phyloP scores from a whole-genome alignment of 768 basidiomycete genomes.

The Trichaptum fuscoviolaceum region DNA sequence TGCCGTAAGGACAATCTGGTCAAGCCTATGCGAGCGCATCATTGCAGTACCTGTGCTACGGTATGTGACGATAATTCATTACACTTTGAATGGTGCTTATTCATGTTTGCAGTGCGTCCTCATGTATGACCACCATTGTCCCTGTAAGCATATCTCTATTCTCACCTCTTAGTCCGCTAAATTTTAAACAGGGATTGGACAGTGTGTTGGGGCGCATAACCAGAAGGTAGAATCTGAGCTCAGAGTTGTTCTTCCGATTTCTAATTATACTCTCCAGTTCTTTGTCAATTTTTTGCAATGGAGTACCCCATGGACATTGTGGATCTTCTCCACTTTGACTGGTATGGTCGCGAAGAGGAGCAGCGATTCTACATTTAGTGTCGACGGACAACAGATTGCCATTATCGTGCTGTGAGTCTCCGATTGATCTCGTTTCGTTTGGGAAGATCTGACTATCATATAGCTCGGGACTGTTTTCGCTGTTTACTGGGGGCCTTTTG shows the following conservation, averaged over 20 bases:
- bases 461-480: conserved; percentile 63
- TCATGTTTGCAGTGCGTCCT: conserved; percentile 57
- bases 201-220: conserved; percentile 90
- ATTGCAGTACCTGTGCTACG: conserved; percentile 79
- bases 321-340: conserved; percentile 57
- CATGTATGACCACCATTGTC: conserved; percentile 87
- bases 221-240: conserved; percentile 57
- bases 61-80: conserved; percentile 36
- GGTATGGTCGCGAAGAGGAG: conserved; percentile 38
- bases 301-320: conserved; percentile 51
- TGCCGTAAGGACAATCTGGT: conserved; percentile 57
- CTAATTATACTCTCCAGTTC: conserved; percentile 44
- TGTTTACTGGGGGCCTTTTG: conserved; percentile 62
- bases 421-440: background rate
- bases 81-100: background rate
- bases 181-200: conserved; percentile 72
- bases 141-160: conserved; percentile 46
- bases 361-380: conserved; percentile 18
- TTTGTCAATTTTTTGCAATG: conserved; percentile 80
- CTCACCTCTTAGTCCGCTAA: conserved; percentile 4
- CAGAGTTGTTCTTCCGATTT: background rate
- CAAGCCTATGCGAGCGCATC: conserved; percentile 74
- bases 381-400: conserved; percentile 68
- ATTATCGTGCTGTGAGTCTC: conserved; percentile 67
- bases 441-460: conserved; percentile 2